Evolutionary conservation across 1,139 yeast species (phyloP).

Genomic region (Lodderomyces orthopsilosis): DNA sequence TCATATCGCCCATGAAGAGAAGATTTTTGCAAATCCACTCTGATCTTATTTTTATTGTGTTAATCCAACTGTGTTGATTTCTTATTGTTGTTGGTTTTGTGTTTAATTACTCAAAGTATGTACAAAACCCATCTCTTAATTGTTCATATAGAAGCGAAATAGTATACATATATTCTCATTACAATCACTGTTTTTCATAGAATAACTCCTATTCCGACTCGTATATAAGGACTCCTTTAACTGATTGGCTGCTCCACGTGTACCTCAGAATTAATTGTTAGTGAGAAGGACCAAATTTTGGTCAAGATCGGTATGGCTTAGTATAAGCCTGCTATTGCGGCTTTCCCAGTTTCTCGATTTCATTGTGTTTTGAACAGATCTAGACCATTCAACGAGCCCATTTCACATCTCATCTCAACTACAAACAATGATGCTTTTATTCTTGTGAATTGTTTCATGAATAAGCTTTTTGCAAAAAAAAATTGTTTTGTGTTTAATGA

Average conservation of each 20-base stretch:
- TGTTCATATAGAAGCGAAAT: neutral
- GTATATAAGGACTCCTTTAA: no score
- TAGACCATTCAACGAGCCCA: neutral
- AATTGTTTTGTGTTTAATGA: neutral
- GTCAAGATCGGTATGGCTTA: no score
- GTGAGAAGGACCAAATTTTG: no score
- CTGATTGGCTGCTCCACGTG: no score
- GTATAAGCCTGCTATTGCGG: no score
- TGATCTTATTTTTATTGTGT: neutral
- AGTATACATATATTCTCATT: neutral
- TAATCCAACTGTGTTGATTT: neutral
- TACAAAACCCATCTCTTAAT: neutral
- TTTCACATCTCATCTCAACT: neutral
- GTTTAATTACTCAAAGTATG: neutral
- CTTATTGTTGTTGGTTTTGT: neutral
- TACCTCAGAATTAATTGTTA: no score
- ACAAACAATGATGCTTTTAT: no score
- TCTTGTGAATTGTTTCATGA: no score
- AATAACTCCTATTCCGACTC: no score
- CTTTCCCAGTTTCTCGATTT: no score
- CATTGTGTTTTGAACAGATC: neutral
- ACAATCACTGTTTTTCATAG: no score
- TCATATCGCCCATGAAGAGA: no score
- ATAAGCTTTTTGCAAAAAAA: neutral
- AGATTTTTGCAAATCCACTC: neutral